Evolutionary conservation across 345 rosid genomes (phyloP), one percentile per base, ranked within the genome.

Genomic region (Citrus maxima): DNA sequence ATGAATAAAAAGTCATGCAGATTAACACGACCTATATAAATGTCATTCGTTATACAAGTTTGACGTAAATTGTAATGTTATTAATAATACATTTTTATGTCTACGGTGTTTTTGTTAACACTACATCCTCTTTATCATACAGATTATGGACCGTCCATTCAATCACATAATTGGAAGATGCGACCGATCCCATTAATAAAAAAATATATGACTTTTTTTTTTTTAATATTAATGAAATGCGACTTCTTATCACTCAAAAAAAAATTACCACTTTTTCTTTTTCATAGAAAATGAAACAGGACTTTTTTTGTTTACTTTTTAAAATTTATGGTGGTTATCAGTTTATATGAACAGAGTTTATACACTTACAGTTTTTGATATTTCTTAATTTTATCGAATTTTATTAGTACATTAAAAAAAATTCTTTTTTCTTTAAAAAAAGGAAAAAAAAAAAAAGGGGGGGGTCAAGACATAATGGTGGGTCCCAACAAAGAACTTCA

Each of bases 401-500:
- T 42, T 42, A 42, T 42, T 42, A 42, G 16, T 12, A 3, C 4
- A 42, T 42, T 42, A 3, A 46, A 46, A 12, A 46, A 12, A 0
- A 1, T 3, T 13, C 0, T 13, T 46, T 42, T 42, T 35, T 34
- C 35, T 34, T 34, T 0, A 5, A 34, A 34, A 34, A 40, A 42
- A 30, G 32, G 32, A n/a, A 0, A 40, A 40, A 40, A 9, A 42
- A 12, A 12, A 2, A 0, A 3, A 0, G 34, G 34, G 34, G 34
- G 34, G 34, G 1, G 51, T 46, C 51, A 46, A 13, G 73, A 60
- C 56, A 66, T 24, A 0, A 7, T 37, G 70, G 80, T 75, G 84
- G 86, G 84, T 38, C 81, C 86, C 77, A 22, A 58, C 51, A 19
- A 14, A 6, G 56, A 40, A 78, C 68, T 55, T 75, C 76, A 34